phyloP scores from a whole-genome alignment of 768 basidiomycete genomes.

The Boletus huronensis region DNA sequence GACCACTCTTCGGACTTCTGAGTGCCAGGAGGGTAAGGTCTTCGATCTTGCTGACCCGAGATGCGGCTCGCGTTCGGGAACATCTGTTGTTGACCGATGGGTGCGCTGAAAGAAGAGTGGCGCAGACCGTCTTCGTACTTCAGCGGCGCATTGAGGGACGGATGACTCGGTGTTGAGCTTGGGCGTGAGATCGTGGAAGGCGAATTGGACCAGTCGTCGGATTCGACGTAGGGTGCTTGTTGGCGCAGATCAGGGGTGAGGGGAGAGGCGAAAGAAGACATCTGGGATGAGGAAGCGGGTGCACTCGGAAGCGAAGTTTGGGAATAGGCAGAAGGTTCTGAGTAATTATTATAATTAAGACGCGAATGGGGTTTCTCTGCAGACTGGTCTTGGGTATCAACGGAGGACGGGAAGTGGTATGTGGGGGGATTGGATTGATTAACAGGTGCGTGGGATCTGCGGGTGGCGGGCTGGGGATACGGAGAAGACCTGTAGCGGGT shows the following conservation, averaged over 20 bases:
- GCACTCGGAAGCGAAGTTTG: slow-evolving; percentile 50
- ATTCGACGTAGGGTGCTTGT: slow-evolving; percentile 40
- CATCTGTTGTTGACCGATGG: slow-evolving; percentile 58
- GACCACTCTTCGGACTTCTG: slow-evolving; percentile 71
- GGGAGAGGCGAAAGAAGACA: slow-evolving; percentile 48
- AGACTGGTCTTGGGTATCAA: slow-evolving; percentile 38
- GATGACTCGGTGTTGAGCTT: slow-evolving; percentile 61
- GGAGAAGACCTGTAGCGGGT: slow-evolving; percentile 53
- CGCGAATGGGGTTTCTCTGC: slow-evolving; percentile 39
- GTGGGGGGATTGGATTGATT: slow-evolving; percentile 39
- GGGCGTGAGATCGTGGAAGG: slow-evolving; percentile 62
- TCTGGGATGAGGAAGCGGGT: slow-evolving; percentile 49
- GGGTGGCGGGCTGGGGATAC: slow-evolving; percentile 48
- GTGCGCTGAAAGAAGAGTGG: slow-evolving; percentile 62
- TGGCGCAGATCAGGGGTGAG: slow-evolving; percentile 47
- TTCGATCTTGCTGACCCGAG: slow-evolving; percentile 65
- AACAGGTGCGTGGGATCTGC: slow-evolving; percentile 46
- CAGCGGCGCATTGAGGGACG: slow-evolving; percentile 44
- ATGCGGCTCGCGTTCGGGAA: slow-evolving; percentile 68
- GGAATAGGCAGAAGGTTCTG: slow-evolving; percentile 45
- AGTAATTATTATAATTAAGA: slow-evolving; percentile 41
- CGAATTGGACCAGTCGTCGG: slow-evolving; percentile 53
- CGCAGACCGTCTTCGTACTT: slow-evolving; percentile 73
- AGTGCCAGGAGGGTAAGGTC: slow-evolving; percentile 41
- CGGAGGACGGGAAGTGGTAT: slow-evolving; percentile 52